These are phyloP conservation scores for Prunus mume DNA, from an alignment of 306 rosid genomes.

Conservation along the genomic window DNA sequence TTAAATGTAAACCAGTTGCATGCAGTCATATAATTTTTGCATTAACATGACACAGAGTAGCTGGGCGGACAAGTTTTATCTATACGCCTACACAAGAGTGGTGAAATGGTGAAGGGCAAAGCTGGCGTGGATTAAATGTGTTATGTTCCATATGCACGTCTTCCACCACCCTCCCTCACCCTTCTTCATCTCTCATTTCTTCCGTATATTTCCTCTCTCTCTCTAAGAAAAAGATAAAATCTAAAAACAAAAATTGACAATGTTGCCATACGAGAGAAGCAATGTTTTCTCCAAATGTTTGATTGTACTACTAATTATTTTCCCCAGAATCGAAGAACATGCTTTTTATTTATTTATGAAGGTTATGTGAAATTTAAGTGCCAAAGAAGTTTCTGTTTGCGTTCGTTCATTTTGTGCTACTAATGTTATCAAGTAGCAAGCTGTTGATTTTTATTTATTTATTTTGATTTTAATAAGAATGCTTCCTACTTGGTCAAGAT, in stretches of 20 bases:
- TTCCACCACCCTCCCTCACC: background rate
- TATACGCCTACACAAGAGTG: background rate
- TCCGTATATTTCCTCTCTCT: too few species aligned
- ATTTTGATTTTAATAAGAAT: background rate
- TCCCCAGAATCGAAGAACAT: background rate
- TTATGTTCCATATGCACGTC: background rate
- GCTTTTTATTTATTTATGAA: background rate
- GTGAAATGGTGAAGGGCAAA: background rate
- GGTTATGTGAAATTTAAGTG: background rate
- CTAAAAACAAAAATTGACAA: too few species aligned
- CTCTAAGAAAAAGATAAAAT: too few species aligned
- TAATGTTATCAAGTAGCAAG: background rate
- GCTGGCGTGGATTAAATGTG: constrained; percentile 2
- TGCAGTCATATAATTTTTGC: background rate
- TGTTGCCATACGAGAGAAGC: too few species aligned
- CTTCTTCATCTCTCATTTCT: too few species aligned
- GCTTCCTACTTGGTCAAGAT: constrained; percentile 7
- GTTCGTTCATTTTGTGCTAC: background rate
- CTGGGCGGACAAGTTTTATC: background rate
- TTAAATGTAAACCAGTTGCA: background rate
- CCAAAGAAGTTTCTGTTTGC: background rate
- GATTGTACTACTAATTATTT: too few species aligned
- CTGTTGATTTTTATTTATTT: background rate
- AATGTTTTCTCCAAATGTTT: too few species aligned
- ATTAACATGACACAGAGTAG: background rate